Evolutionary conservation across 129 eudicot species (phyloP).

Genomic region (Calendula officinalis): DNA sequence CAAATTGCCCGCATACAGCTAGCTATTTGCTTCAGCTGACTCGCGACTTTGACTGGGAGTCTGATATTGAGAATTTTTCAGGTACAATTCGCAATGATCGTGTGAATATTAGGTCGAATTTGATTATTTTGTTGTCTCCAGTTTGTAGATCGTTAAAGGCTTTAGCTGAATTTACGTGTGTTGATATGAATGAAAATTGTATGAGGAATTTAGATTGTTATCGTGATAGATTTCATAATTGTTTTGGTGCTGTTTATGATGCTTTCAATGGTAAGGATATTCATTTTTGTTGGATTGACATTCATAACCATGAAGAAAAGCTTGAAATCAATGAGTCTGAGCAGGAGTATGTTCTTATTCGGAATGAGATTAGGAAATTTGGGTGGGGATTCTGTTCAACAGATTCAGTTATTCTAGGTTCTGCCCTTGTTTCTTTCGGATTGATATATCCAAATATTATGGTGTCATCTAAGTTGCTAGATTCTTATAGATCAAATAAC

Average conservation of each 20-base stretch:
- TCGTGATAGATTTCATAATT: conserved; percentile 31
- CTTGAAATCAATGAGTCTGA: conserved; percentile 21
- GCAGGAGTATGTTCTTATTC: conserved; percentile 26
- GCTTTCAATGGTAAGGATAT: conserved; percentile 57
- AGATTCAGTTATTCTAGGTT: conserved; percentile 63
- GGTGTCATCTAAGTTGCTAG: conserved; percentile 26
- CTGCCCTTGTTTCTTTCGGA: conserved; percentile 70
- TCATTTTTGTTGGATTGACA: conserved; percentile 72
- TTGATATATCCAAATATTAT: conserved; percentile 75
- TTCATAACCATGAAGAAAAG: conserved; percentile 17
- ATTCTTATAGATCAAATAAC: conserved; percentile 20
- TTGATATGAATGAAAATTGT: conserved; percentile 28
- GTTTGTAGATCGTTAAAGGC: conserved; percentile 36
- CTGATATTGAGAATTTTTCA: conserved; percentile 28
- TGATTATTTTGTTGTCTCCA: conserved; percentile 76
- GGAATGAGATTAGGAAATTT: conserved; percentile 43
- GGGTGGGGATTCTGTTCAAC: conserved; percentile 84
- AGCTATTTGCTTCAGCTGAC: conserved; percentile 56
- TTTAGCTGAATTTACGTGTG: conserved; percentile 45
- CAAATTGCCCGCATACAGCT: conserved; percentile 34
- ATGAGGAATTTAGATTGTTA: conserved; percentile 24
- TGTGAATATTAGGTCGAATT: conserved; percentile 42
- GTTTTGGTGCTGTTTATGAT: conserved; percentile 46
- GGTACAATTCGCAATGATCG: conserved; percentile 28
- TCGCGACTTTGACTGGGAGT: conserved; percentile 69